Evolutionary conservation across 139 green algal species (phyloP).

Genomic region (Deuterostichococcus epilithicus): DNA sequence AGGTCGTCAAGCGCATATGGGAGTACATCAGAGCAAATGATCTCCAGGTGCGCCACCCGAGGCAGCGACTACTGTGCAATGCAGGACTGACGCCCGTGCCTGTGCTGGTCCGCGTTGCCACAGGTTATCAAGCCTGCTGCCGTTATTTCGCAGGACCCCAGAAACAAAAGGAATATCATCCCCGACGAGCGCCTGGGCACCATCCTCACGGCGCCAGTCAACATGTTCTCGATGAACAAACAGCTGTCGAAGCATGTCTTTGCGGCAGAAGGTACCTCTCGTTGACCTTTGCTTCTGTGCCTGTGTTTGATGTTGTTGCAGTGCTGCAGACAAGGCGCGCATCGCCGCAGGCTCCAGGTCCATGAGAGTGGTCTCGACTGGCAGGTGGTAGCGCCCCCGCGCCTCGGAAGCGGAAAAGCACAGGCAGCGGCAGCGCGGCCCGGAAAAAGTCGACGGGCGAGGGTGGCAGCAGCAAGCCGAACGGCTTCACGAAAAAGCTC

Average conservation of each 20-base stretch:
- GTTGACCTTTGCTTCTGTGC: too few relatives aligned
- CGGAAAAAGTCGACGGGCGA: too few relatives aligned
- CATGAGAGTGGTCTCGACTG: too few relatives aligned
- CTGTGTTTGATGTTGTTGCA: too few relatives aligned
- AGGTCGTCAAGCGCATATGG: conserved; percentile 80
- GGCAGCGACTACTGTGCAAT: too few relatives aligned
- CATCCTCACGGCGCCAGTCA: conserved; percentile 53
- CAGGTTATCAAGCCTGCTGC: too few relatives aligned
- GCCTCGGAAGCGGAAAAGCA: not conserved
- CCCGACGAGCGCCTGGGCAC: conserved; percentile 14
- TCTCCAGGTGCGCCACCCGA: too few relatives aligned
- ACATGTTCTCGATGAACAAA: conserved; percentile 83
- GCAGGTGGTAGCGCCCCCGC: conserved; percentile 6
- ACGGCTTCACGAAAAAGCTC: conserved; percentile 46
- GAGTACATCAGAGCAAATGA: conserved; percentile 77
- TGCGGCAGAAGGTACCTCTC: conserved; percentile 12
- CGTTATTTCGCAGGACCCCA: conserved; percentile 48
- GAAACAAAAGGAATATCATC: conserved; percentile 62
- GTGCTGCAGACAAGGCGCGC: too few relatives aligned
- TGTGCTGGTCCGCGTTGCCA: too few relatives aligned
- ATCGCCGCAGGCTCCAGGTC: too few relatives aligned
- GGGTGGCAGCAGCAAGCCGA: conserved; percentile 9
- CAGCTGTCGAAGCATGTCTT: conserved; percentile 62
- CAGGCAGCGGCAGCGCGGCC: not conserved
- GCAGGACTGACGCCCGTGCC: too few relatives aligned